Evolutionary conservation across 192 early-diverging fungal genomes (phyloP).

Genomic region (Rhizophlyctis rosea): DNA sequence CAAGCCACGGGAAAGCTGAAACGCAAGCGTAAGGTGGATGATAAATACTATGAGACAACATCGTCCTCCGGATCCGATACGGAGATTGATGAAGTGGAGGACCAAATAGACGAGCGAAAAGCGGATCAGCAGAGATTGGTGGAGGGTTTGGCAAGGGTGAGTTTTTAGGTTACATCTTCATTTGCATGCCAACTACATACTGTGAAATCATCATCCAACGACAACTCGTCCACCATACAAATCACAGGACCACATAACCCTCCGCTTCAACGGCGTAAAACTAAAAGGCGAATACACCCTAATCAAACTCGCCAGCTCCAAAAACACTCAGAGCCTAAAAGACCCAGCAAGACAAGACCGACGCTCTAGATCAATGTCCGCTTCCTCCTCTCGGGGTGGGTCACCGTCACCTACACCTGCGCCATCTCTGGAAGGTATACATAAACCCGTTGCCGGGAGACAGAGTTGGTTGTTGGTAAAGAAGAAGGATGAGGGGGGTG

Average conservation of each 20-base stretch:
- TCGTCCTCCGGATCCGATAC: too few relatives aligned
- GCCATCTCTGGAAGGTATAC: background rate
- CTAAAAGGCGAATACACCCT: slow-evolving; percentile 1
- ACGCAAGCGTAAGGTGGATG: too few relatives aligned
- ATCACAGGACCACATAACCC: slow-evolving; percentile 5
- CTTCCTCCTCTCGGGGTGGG: background rate
- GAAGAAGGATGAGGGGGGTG: slow-evolving; percentile 1
- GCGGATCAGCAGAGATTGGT: slow-evolving; percentile 9
- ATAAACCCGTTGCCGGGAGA: too few relatives aligned
- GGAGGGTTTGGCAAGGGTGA: slow-evolving; percentile 2
- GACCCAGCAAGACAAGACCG: too few relatives aligned
- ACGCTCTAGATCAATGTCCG: background rate
- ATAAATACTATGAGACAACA: too few relatives aligned
- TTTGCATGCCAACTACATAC: too few relatives aligned
- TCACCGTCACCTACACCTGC: background rate
- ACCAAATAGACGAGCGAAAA: slow-evolving; percentile 6
- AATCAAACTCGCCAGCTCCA: slow-evolving; percentile 1
- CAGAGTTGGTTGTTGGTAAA: slow-evolving; percentile 8
- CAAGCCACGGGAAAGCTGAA: too few relatives aligned
- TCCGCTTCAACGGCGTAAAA: slow-evolving; percentile 3
- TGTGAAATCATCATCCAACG: too few relatives aligned
- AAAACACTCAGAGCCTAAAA: background rate
- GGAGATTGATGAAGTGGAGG: slow-evolving; percentile 2
- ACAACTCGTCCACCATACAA: too few relatives aligned
- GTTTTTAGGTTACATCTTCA: too few relatives aligned